These are phyloP conservation scores for Mycosphaerella sp. DNA, from an alignment of 2,329 filamentous ascomycete species.

Conservation along the genomic window DNA sequence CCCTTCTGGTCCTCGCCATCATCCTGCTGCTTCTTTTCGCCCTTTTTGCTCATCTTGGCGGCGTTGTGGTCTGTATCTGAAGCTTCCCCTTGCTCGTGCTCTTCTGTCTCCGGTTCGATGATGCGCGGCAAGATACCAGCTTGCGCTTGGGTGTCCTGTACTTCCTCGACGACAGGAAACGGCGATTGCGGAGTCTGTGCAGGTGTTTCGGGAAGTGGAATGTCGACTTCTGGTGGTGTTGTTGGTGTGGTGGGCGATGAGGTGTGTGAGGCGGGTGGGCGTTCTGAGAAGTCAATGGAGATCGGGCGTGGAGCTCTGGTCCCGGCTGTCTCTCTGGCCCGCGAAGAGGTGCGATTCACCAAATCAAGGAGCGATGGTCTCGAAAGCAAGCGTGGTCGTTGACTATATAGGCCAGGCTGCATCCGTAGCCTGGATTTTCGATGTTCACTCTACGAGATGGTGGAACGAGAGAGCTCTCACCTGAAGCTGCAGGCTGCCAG, in stretches of 20 bases:
- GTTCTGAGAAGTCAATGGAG: constrained; percentile 12
- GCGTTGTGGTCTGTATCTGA: constrained; percentile 12
- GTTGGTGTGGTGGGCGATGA: constrained; percentile 13
- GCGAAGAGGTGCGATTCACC: constrained; percentile 43
- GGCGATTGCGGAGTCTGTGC: constrained; percentile 8
- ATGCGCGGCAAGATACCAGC: constrained; percentile 7
- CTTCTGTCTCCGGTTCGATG: constrained; percentile 12
- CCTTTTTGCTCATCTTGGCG: constrained; percentile 34
- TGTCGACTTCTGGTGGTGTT: constrained; percentile 13
- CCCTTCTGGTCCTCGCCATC: constrained; percentile 53
- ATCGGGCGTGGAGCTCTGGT: constrained; percentile 2
- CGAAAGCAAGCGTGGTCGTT: not conserved
- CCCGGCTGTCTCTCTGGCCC: constrained; percentile 4
- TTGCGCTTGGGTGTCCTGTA: constrained; percentile 11
- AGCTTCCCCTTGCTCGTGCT: constrained; percentile 16
- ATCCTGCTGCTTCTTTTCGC: constrained; percentile 34
- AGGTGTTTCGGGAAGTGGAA: constrained; percentile 21
- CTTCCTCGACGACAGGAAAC: constrained; percentile 5
- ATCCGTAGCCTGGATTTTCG: constrained; percentile 41
- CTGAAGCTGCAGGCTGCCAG: not conserved
- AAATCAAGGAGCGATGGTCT: constrained; percentile 58
- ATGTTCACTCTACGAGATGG: constrained; percentile 46
- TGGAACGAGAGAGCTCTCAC: constrained; percentile 4
- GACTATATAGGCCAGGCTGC: not conserved
- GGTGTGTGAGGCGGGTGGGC: constrained; percentile 8